These are phyloP conservation scores for Sporobolomyces pararoseus DNA, from an alignment of 768 basidiomycete genomes.

Conservation along the genomic window DNA sequence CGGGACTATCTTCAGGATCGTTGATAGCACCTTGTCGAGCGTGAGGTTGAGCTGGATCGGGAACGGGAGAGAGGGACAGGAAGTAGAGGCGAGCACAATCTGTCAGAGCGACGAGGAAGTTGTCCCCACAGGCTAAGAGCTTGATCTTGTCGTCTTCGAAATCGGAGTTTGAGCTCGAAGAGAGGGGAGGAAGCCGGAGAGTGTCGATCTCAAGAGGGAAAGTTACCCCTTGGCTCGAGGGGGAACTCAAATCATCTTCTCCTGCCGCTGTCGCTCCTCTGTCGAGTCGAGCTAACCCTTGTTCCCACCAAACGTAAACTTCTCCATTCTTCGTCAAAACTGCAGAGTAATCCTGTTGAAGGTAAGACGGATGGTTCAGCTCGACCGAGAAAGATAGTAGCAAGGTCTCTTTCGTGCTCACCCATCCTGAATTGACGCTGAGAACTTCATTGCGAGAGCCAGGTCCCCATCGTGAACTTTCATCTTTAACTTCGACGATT, in stretches of 20 bases:
- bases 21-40: slow-evolving; percentile 7
- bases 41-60: slow-evolving; percentile 44
- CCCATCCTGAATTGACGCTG: slow-evolving; percentile 21
- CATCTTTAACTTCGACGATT: slow-evolving; percentile 46
- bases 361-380: slow-evolving; percentile 43
- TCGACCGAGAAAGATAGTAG: neutral
- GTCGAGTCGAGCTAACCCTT: neutral
- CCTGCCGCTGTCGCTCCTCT: slow-evolving; percentile 4
- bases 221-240: slow-evolving; percentile 16
- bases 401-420: neutral
- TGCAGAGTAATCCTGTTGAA: slow-evolving; percentile 65
- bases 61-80: slow-evolving; percentile 51
- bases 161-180: neutral
- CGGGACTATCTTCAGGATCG: slow-evolving; percentile 27
- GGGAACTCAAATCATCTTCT: neutral
- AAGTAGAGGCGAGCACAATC: slow-evolving; percentile 72
- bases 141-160: slow-evolving; percentile 55
- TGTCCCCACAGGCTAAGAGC: slow-evolving; percentile 75
- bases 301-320: slow-evolving; percentile 66
- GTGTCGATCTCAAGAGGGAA: slow-evolving; percentile 32
- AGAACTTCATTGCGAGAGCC: neutral
- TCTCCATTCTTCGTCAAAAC: slow-evolving; percentile 68
- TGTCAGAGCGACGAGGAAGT: slow-evolving; percentile 72
- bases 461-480: slow-evolving; percentile 9
- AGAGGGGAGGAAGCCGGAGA: slow-evolving; percentile 26